These are phyloP conservation scores for Pseudohalonectria lignicola DNA, from an alignment of 2,329 filamentous ascomycete genomes.

Conservation along the genomic window DNA sequence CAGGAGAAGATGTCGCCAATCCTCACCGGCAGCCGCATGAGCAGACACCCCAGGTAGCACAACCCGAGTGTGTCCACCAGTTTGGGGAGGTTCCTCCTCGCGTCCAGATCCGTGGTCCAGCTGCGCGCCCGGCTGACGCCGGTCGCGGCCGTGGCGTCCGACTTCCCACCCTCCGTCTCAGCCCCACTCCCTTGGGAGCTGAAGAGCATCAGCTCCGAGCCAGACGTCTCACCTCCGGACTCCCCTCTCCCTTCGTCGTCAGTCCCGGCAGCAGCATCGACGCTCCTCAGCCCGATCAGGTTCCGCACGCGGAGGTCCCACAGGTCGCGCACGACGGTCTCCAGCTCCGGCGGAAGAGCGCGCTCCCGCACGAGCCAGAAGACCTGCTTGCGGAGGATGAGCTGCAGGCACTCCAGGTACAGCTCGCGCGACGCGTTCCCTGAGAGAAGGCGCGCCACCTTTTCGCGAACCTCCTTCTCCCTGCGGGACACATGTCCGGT, in stretches of 20 bases:
- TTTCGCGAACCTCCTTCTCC: slow-evolving; percentile 46
- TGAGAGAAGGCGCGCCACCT: slow-evolving; percentile 40
- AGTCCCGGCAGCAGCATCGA: neutral
- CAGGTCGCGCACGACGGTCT: slow-evolving; percentile 70
- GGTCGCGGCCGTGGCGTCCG: slow-evolving; percentile 13
- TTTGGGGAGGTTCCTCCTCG: slow-evolving; percentile 47
- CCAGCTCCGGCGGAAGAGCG: slow-evolving; percentile 60
- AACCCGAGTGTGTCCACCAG: slow-evolving; percentile 66
- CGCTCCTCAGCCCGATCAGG: slow-evolving; percentile 41
- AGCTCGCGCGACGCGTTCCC: slow-evolving; percentile 64
- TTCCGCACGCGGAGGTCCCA: slow-evolving; percentile 61
- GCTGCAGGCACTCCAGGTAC: slow-evolving; percentile 74
- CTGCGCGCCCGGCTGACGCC: slow-evolving; percentile 23
- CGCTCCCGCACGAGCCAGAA: slow-evolving; percentile 59
- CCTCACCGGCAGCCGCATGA: slow-evolving; percentile 67
- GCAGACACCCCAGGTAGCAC: slow-evolving; percentile 67
- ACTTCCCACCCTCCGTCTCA: slow-evolving; percentile 24
- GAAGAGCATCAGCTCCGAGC: slow-evolving; percentile 1
- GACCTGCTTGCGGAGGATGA: slow-evolving; percentile 74
- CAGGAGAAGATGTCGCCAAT: slow-evolving; percentile 63
- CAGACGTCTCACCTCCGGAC: neutral
- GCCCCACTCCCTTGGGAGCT: slow-evolving; percentile 5
- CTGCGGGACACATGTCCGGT: slow-evolving; percentile 43
- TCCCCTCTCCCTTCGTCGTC: neutral
- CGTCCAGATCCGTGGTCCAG: slow-evolving; percentile 31